Evolutionary conservation across 1,284 basidiomycete genomes (phyloP), one percentile per base, ranked within the genome.

Genomic region (Thecaphora thlaspeos): DNA sequence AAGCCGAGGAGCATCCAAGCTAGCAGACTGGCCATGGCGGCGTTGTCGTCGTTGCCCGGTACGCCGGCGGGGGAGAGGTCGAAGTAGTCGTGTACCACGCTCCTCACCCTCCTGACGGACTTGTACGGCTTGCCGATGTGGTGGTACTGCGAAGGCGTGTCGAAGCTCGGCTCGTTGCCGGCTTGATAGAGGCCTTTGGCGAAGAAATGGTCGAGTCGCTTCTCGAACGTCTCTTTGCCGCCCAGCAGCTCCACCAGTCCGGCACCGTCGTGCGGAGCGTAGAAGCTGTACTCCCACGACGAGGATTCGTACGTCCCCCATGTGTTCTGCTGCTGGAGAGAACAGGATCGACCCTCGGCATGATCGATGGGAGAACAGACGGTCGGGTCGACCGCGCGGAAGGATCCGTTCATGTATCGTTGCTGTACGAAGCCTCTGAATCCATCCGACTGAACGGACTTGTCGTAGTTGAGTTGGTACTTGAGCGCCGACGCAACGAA

Each of bases 21-120:
- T 2, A 82, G 84, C 57, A 85, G 86, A 61, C 85, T 85, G 2
- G 82, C 86, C 87, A 88, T 87, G 0, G 86, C 87, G 41, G 84
- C 86, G 78, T 62, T 77, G 64, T 84, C 83, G 56, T 84, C 83
- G 62, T 85, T 84, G 15, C 83, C 71, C 5, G 71, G 71, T 9
- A 71, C 42, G 1, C 61, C 60, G 11, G 43, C 54, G 3, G 46
- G 46, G 43, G 46, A 43, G 4, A 69, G 57, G 44, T 63, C 62
- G 40, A 73, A 73, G 61, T 71, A 62, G 10, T 40, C 47, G 32
- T 42, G 28, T 17, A 73, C 67, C 15, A 67, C 57, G 26, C 65
- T 43, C 11, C 71, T 28, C 15, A 71, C 58, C 19, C 64, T 22
- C 37, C 50, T 42, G 9, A 63, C 47, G 45, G 61, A 70, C 42